Evolutionary conservation across 805 yeast genomes (phyloP).

Genomic region (Torulaspora franciscae): DNA sequence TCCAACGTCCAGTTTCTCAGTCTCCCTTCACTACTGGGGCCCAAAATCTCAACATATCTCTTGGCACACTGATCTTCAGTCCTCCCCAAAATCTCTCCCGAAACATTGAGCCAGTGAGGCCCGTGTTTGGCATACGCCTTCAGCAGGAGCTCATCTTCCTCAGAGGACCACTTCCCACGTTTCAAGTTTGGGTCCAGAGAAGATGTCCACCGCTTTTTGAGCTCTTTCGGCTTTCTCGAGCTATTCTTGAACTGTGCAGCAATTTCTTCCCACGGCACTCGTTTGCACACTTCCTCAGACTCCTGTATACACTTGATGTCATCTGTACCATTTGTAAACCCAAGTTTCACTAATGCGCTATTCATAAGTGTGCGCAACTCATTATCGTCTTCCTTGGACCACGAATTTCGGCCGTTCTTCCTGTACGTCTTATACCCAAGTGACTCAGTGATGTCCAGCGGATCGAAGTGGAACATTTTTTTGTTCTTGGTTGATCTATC

Average conservation of each 20-base stretch:
- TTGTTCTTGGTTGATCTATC: constrained; percentile 16
- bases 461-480: constrained; percentile 35
- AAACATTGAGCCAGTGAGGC: constrained; percentile 80
- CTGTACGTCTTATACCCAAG: constrained; percentile 72
- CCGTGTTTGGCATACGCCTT: constrained; percentile 66
- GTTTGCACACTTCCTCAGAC: constrained; percentile 30
- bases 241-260: constrained; percentile 44
- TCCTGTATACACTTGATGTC: constrained; percentile 28
- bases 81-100: constrained; percentile 70
- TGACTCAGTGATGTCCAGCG: constrained; percentile 55
- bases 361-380: constrained; percentile 43
- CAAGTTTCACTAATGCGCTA: constrained; percentile 33
- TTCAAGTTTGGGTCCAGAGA: constrained; percentile 77
- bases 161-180: constrained; percentile 82
- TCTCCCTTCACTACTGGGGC: constrained; percentile 72
- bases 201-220: constrained; percentile 82
- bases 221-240: constrained; percentile 69
- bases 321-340: constrained; percentile 36
- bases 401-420: constrained; percentile 55
- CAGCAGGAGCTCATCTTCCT: constrained; percentile 65
- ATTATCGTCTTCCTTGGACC: constrained; percentile 75
- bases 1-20: constrained; percentile 72
- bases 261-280: constrained; percentile 59
- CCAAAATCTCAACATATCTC: constrained; percentile 80
- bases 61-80: constrained; percentile 96